A percentile compares a stretch with the other conserved stretches of the same genome.
These are phyloP conservation scores for Vaccinium corymbosum DNA, from an alignment of 148 eudicot genomes.

Conservation along the genomic window DNA sequence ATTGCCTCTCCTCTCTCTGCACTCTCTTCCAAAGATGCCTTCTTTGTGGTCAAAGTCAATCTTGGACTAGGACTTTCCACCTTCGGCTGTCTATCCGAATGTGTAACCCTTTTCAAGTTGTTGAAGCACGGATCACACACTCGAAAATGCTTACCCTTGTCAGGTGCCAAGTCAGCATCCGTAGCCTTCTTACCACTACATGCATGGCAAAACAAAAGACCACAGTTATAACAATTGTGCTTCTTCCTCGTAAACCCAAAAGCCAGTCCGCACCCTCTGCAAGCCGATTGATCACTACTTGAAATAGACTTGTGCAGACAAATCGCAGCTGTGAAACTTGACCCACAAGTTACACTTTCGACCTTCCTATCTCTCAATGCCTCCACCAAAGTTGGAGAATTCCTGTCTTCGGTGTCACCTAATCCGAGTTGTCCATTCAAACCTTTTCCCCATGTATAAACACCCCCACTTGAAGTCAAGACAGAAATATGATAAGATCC, in stretches of 20 bases:
- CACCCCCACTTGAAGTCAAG: constrained; percentile 32
- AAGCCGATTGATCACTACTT: constrained; percentile 31
- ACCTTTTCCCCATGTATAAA: constrained; percentile 47
- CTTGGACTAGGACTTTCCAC: constrained; percentile 25
- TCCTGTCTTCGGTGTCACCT: constrained; percentile 32
- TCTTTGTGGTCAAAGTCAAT: constrained; percentile 17
- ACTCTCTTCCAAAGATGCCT: constrained; percentile 7
- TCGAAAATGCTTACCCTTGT: constrained; percentile 27
- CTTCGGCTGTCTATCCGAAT: constrained; percentile 8
- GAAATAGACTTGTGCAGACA: constrained; percentile 36
- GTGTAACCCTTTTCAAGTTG: constrained; percentile 17
- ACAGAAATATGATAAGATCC: constrained; percentile 36
- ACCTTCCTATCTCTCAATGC: constrained; percentile 34
- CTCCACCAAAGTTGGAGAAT: constrained; percentile 32
- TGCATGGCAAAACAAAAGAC: constrained; percentile 31
- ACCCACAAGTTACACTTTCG: constrained; percentile 35
- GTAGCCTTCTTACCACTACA: constrained; percentile 33
- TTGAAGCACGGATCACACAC: constrained; percentile 37
- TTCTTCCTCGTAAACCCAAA: constrained; percentile 40
- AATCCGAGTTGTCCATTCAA: constrained; percentile 39
- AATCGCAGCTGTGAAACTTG: constrained; percentile 37
- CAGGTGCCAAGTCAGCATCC: constrained; percentile 37
- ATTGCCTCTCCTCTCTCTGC: constrained; percentile 13
- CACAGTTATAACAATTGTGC: constrained; percentile 45
- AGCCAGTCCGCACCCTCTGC: constrained; percentile 31